Percentiles rank a stretch among this genome's conserved stretches.
Evolutionary conservation across 495 filamentous ascomycete species (phyloP).

Genomic region (Copromyces sp.): DNA sequence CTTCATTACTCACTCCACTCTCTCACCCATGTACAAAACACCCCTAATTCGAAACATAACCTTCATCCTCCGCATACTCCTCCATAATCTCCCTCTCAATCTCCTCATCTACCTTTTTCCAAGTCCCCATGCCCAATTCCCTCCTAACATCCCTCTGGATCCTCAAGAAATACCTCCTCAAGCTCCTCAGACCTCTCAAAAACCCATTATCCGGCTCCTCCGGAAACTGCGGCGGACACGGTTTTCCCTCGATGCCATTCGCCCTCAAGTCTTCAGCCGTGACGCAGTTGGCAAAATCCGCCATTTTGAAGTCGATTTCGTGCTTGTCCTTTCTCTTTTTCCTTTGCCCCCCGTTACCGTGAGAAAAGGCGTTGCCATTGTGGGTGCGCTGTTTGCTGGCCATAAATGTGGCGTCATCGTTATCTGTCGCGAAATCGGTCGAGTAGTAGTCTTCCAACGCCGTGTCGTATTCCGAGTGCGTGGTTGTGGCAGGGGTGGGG

Average conservation of each 20-base stretch:
- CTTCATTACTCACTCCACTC: too few relatives aligned
- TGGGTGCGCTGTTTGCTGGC: not conserved
- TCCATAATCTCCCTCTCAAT: not conserved
- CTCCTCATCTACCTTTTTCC: not conserved
- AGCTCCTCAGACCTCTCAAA: conserved; percentile 67
- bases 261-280: conserved; percentile 63
- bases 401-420: conserved; percentile 26
- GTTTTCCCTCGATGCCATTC: conserved; percentile 33
- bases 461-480: conserved; percentile 36
- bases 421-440: conserved; percentile 40
- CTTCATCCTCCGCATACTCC: not conserved
- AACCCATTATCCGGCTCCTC: conserved; percentile 81
- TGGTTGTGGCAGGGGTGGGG: conserved; percentile 9
- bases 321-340: conserved; percentile 24
- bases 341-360: conserved; percentile 11
- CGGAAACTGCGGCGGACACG: conserved; percentile 75
- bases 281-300: conserved; percentile 96
- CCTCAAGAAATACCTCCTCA: conserved; percentile 76
- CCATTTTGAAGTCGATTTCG: conserved; percentile 86
- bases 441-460: conserved; percentile 33
- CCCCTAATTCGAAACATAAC: not conserved
- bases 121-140: conserved; percentile 34
- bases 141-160: conserved; percentile 71
- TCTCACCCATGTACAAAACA: too few relatives aligned
- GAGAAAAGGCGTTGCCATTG: not conserved